A percentile compares a stretch with the other conserved stretches of the same genome.
These are phyloP conservation scores for Atractiella rhizophila DNA, from an alignment of 768 basidiomycete species.

Conservation along the genomic window DNA sequence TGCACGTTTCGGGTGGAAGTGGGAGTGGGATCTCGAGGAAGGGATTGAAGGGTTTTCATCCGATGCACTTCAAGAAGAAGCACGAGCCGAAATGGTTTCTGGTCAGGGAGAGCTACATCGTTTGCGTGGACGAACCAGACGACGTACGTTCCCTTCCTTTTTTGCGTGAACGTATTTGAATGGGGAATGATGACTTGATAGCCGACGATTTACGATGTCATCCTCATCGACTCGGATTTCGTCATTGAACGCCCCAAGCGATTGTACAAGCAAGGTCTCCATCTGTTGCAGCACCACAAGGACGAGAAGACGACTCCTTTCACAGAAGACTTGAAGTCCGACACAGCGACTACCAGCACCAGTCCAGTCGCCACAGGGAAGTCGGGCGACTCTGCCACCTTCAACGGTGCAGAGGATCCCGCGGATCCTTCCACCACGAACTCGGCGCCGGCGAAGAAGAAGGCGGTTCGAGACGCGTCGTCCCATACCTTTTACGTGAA, in stretches of 20 bases:
- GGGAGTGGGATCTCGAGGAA: conserved; percentile 36
- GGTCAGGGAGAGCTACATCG: conserved; percentile 71
- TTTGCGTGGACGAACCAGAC: conserved; percentile 61
- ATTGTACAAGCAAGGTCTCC: conserved; percentile 62
- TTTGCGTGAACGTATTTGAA: no score
- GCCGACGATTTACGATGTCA: conserved; percentile 78
- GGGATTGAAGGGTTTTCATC: conserved; percentile 26
- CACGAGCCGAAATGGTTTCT: conserved; percentile 66
- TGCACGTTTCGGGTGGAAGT: conserved; percentile 36
- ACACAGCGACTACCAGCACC: background rate
- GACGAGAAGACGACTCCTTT: background rate
- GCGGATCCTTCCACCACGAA: conserved; percentile 12
- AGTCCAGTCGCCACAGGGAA: conserved; percentile 1
- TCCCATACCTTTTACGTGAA: conserved; percentile 85
- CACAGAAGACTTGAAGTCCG: background rate
- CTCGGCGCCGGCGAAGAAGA: conserved; percentile 10
- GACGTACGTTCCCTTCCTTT: conserved; percentile 30
- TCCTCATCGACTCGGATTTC: conserved; percentile 71
- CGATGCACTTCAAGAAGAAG: conserved; percentile 21
- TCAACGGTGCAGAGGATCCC: conserved; percentile 46
- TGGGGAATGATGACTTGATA: no score
- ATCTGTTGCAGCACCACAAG: conserved; percentile 26
- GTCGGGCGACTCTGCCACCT: conserved; percentile 9
- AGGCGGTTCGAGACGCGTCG: conserved; percentile 37
- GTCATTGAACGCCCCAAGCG: conserved; percentile 68